phyloP scores from a whole-genome alignment of 176 grass and related monocot genomes.

The Eragrostis nindensis region DNA sequence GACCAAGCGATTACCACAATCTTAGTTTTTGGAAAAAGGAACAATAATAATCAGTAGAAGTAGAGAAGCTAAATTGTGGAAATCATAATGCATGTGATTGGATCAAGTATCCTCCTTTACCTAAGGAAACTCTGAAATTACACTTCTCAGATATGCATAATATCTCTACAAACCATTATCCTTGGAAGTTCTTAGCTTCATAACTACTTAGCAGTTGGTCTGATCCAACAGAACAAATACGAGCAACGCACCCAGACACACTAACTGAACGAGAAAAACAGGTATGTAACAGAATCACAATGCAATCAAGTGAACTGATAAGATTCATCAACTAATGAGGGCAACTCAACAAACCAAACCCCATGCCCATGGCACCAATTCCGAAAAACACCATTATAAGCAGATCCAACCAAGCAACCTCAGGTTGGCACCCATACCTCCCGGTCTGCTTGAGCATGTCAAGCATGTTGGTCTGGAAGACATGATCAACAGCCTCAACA shows the following conservation, averaged over 20 bases:
- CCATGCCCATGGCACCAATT: no score
- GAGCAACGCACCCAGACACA: background rate
- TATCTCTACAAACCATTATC: background rate
- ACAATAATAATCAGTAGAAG: background rate
- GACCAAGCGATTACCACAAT: background rate
- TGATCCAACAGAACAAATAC: background rate
- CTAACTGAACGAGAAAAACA: background rate
- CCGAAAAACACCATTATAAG: background rate
- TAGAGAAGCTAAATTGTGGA: background rate
- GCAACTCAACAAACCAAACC: background rate
- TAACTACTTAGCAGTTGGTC: background rate
- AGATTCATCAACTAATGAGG: background rate
- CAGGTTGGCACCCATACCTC: background rate
- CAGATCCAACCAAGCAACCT: background rate
- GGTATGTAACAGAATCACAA: background rate
- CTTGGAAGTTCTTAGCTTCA: background rate
- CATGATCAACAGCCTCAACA: constrained; percentile 93
- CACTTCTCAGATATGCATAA: background rate
- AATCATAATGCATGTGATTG: no score
- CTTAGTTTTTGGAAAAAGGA: no score
- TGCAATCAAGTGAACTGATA: background rate
- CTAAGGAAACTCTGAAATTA: background rate
- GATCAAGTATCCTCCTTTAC: background rate
- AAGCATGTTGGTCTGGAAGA: constrained; percentile 90
- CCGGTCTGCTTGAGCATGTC: no score